A percentile compares a stretch with the other conserved stretches of the same genome.
Conservation (phyloP, 2,329 filamentous ascomycete genomes). For the Colletotrichum salicis region DNA sequence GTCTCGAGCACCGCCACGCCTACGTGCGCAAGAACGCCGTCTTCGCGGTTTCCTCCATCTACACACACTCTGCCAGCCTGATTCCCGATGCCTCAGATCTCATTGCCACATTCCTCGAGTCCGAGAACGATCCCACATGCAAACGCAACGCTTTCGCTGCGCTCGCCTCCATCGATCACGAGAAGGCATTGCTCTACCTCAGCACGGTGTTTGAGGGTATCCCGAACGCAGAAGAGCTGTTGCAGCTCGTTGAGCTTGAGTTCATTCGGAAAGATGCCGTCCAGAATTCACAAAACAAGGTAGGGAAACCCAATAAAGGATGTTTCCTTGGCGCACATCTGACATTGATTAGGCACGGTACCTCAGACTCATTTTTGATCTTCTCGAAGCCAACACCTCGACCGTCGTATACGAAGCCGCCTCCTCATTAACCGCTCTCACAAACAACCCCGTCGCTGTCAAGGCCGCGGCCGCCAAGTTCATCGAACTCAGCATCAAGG, state of each 20-base stretch:
- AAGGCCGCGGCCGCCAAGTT: constrained; percentile 97
- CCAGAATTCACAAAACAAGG: constrained; percentile 94
- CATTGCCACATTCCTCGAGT: constrained; percentile 87
- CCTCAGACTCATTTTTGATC: constrained; percentile 92
- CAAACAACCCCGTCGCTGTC: constrained; percentile 95
- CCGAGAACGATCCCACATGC: constrained; percentile 93
- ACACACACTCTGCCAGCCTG: constrained; percentile 86
- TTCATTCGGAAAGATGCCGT: constrained; percentile 99
- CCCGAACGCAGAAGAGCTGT: constrained; percentile 90
- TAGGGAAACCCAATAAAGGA: constrained; percentile 48
- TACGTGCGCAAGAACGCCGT: constrained; percentile 99
- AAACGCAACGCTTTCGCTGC: constrained; percentile 98
- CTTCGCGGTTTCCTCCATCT: constrained; percentile 93
- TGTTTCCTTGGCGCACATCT: not conserved
- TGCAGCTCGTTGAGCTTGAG: constrained; percentile 93
- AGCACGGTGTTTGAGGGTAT: constrained; percentile 92
- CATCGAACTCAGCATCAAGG: constrained; percentile 96
- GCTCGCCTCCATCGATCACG: constrained; percentile 89
- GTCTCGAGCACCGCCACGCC: constrained; percentile 94
- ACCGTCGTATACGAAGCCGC: constrained; percentile 98
- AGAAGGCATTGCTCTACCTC: constrained; percentile 89
- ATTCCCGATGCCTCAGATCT: constrained; percentile 97
- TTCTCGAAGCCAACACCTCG: constrained; percentile 90
- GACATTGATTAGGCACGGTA: constrained; percentile 76
- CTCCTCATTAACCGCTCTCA: constrained; percentile 91